Percentiles rank a stretch among this genome's conserved stretches.
phyloP scores from a whole-genome alignment of 306 rosid genomes.

The Clitoria ternatea region DNA sequence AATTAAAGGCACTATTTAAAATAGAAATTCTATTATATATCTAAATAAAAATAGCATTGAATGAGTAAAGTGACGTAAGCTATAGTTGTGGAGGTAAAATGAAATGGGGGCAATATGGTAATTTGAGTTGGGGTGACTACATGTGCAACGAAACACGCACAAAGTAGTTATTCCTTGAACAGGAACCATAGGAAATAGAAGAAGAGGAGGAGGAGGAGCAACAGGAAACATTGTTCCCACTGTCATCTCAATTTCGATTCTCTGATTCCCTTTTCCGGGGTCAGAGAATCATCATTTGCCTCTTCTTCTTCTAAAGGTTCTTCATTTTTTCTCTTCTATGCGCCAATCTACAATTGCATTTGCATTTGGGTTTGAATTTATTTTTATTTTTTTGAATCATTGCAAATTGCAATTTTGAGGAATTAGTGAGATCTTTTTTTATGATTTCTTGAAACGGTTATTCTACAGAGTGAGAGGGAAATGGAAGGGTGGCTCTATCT shows the following conservation, averaged over 20 bases:
- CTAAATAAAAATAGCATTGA: background rate
- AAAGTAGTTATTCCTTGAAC: constrained; percentile 39
- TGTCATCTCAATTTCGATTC: constrained; percentile 43
- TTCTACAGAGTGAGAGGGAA: constrained; percentile 31
- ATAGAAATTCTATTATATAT: background rate
- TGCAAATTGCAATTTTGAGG: constrained; percentile 14
- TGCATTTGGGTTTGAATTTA: background rate
- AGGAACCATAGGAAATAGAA: constrained; percentile 32
- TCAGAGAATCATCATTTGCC: constrained; percentile 51
- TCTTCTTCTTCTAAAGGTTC: background rate
- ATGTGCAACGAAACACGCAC: constrained; percentile 19
- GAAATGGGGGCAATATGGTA: constrained; percentile 41
- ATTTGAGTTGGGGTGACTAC: background rate
- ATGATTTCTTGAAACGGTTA: constrained; percentile 34
- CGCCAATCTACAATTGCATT: background rate
- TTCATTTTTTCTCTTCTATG: background rate
- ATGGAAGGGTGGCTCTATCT: constrained; percentile 94
- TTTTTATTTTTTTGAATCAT: background rate
- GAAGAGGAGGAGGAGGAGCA: background rate
- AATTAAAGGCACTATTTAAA: no score
- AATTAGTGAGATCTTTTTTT: background rate
- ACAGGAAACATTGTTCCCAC: constrained; percentile 18
- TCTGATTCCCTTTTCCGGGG: constrained; percentile 64
- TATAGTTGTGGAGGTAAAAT: background rate
- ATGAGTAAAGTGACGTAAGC: background rate